phyloP scores from a whole-genome alignment of 192 early-diverging fungal species.

The Coemansia sp. region DNA sequence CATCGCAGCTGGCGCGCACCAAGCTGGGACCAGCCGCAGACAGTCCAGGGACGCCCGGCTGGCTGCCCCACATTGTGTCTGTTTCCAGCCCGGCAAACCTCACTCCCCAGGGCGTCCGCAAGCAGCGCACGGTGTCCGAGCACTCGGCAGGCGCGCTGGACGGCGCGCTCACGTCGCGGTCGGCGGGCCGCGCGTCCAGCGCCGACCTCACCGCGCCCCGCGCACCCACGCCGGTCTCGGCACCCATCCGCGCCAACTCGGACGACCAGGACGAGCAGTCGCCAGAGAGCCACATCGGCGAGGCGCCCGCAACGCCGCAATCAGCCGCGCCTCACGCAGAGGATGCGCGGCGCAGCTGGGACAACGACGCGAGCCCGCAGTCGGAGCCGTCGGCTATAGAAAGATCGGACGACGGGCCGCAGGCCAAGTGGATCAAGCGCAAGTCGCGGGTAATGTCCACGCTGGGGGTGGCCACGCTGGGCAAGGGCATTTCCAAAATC shows the following conservation, averaged over 20 bases:
- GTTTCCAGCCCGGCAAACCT: conserved; percentile 31
- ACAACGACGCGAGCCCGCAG: conserved; percentile 15
- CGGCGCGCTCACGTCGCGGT: neutral
- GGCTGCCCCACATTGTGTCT: conserved; percentile 46
- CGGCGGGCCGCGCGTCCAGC: conserved; percentile 17
- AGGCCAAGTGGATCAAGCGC: conserved; percentile 50
- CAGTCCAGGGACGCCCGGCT: conserved; percentile 32
- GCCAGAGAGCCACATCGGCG: neutral
- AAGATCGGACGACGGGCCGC: neutral
- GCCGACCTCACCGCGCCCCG: conserved; percentile 11
- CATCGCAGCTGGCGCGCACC: conserved; percentile 20
- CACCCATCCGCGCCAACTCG: conserved; percentile 12
- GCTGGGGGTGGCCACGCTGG: conserved; percentile 20
- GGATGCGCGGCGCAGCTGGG: conserved; percentile 6
- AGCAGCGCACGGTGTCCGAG: conserved; percentile 27
- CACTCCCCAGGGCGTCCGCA: conserved; percentile 12
- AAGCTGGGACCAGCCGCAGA: conserved; percentile 6
- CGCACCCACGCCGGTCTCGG: conserved; percentile 22
- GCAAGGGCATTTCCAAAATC: conserved; percentile 23
- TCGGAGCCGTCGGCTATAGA: conserved; percentile 7
- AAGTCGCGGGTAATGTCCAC: conserved; percentile 45
- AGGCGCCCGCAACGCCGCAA: conserved; percentile 18
- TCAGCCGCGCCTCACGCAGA: conserved; percentile 13
- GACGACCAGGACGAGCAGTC: neutral
- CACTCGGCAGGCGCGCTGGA: conserved; percentile 15